Conservation (phyloP, 768 basidiomycete species). For the Arthromyces matolae region DNA sequence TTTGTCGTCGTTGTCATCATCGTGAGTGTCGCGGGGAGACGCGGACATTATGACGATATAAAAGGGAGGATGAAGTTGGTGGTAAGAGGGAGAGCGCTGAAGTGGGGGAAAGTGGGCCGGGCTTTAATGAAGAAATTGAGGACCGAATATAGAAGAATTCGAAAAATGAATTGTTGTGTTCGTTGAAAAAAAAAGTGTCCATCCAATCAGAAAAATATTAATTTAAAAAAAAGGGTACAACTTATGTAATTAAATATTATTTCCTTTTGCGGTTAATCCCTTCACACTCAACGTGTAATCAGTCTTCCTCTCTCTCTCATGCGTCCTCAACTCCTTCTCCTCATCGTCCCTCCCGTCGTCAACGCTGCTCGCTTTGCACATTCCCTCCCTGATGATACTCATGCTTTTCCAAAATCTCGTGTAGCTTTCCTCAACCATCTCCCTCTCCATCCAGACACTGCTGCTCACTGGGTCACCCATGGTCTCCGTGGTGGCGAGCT, state of each 20-base stretch:
- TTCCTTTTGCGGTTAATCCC: too few relatives aligned
- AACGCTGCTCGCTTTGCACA: slow-evolving; percentile 48
- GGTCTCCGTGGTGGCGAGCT: slow-evolving; percentile 72
- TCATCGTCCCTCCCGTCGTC: slow-evolving; percentile 25
- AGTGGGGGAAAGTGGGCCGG: slow-evolving; percentile 61
- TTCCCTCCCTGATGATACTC: slow-evolving; percentile 74
- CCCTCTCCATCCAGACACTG: slow-evolving; percentile 72
- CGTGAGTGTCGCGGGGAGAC: slow-evolving; percentile 45
- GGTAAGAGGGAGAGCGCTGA: slow-evolving; percentile 43
- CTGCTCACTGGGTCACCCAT: slow-evolving; percentile 66
- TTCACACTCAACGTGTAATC: too few relatives aligned
- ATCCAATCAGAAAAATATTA: too few relatives aligned
- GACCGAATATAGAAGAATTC: slow-evolving; percentile 66
- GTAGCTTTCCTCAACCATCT: slow-evolving; percentile 76
- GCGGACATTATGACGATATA: too few relatives aligned
- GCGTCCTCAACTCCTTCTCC: slow-evolving; percentile 13
- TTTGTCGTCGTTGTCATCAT: slow-evolving; percentile 50
- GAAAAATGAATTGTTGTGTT: slow-evolving; percentile 67
- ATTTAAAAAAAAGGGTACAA: too few relatives aligned
- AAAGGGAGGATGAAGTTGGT: too few relatives aligned
- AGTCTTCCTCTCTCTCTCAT: too few relatives aligned
- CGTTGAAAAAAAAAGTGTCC: too few relatives aligned
- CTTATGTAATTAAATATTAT: too few relatives aligned
- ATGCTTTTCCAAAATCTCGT: slow-evolving; percentile 79
- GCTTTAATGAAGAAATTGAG: slow-evolving; percentile 76